Evolutionary conservation across 176 grass and related monocot genomes (phyloP).

Genomic region (Alloteropsis semialata): DNA sequence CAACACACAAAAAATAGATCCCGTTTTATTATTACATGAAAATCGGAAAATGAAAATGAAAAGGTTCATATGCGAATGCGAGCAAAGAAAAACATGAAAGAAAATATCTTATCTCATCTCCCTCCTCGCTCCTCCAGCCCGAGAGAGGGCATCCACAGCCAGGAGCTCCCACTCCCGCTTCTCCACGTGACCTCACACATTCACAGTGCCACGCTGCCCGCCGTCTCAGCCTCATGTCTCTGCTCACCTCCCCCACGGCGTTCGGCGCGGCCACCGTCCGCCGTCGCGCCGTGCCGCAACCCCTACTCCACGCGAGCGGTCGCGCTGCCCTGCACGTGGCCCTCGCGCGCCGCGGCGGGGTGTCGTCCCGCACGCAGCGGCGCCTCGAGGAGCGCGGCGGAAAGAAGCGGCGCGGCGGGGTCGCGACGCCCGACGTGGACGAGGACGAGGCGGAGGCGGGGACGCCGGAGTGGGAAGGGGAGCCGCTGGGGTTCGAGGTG

Average conservation of each 20-base stretch:
- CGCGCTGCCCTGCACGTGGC: constrained; percentile 46
- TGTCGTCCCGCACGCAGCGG: constrained; percentile 81
- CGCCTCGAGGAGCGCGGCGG: constrained; percentile 75
- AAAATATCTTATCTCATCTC: constrained; percentile 47
- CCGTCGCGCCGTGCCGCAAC: not conserved
- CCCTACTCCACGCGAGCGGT: not conserved
- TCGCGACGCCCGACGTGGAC: constrained; percentile 21
- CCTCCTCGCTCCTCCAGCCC: not conserved
- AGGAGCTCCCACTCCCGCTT: not conserved
- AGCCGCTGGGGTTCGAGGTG: constrained; percentile 66
- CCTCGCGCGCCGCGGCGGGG: constrained; percentile 60
- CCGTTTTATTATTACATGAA: too few relatives aligned
- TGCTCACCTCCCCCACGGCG: constrained; percentile 45
- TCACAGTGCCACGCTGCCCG: not conserved
- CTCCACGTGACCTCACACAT: constrained; percentile 32
- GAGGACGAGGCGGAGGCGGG: constrained; percentile 25
- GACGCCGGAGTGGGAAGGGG: constrained; percentile 44
- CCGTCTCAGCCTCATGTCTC: constrained; percentile 52
- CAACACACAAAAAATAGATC: too few relatives aligned
- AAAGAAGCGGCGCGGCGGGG: constrained; percentile 57
- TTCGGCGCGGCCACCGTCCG: constrained; percentile 31
- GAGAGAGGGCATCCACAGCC: constrained; percentile 9
- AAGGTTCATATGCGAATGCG: not conserved
- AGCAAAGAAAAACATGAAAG: not conserved
- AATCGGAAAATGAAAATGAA: not conserved